A percentile compares a stretch with the other conserved stretches of the same genome.
phyloP scores from a whole-genome alignment of 1,284 basidiomycete species.

The Boletus sp. region DNA sequence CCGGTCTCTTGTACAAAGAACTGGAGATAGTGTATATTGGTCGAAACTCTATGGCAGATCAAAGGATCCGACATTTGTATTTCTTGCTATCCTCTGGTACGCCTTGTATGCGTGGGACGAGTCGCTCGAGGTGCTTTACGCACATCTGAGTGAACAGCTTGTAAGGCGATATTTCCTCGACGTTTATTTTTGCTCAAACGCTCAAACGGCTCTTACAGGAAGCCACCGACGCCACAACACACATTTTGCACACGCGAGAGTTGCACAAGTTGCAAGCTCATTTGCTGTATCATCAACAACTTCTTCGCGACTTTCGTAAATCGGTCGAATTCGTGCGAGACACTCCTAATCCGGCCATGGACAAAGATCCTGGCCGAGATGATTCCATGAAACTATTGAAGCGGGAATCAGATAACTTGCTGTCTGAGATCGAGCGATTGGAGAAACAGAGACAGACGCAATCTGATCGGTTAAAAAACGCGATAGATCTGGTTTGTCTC shows the following conservation, averaged over 20 bases:
- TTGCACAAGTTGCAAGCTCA: conserved; percentile 55
- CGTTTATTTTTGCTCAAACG: neutral
- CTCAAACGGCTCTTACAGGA: conserved; percentile 36
- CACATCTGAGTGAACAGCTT: conserved; percentile 42
- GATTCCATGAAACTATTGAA: conserved; percentile 33
- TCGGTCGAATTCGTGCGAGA: conserved; percentile 47
- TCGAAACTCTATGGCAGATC: conserved; percentile 47
- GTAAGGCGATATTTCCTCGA: conserved; percentile 30
- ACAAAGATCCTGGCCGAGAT: conserved; percentile 19
- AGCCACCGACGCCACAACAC: conserved; percentile 35
- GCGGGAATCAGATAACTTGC: conserved; percentile 43
- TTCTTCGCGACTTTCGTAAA: conserved; percentile 53
- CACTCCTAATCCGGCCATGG: conserved; percentile 47
- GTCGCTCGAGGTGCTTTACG: conserved; percentile 49
- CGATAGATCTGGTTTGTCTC: conserved; percentile 45
- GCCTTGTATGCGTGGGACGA: conserved; percentile 60
- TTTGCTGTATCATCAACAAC: conserved; percentile 50
- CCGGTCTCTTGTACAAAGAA: conserved; percentile 36
- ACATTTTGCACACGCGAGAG: conserved; percentile 45
- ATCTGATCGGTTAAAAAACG: conserved; percentile 48
- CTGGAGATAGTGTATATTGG: conserved; percentile 52
- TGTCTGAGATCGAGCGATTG: conserved; percentile 46
- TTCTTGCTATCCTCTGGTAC: conserved; percentile 55
- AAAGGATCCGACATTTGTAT: conserved; percentile 51
- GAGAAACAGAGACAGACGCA: conserved; percentile 44